These are phyloP conservation scores for Trichoderma atrobrunneum DNA, from an alignment of 2,329 filamentous ascomycete species.

Conservation along the genomic window DNA sequence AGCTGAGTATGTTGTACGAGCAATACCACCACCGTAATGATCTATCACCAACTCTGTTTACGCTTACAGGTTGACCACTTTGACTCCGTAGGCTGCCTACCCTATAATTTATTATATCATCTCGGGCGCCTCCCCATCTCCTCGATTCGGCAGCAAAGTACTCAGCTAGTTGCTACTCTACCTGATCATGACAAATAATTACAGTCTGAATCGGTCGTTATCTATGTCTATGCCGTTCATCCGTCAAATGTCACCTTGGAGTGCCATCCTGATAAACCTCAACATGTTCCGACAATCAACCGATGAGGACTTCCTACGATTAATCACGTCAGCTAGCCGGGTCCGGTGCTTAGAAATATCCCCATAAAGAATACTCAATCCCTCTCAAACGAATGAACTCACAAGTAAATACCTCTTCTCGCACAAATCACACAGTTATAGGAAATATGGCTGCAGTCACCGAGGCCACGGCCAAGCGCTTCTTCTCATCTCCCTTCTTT, in stretches of 20 bases:
- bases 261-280: background rate
- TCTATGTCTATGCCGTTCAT: background rate
- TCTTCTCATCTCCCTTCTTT: constrained; percentile 77
- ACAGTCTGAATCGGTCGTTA: too few relatives aligned
- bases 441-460: constrained; percentile 42
- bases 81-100: background rate
- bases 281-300: constrained; percentile 13
- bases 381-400: background rate
- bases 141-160: background rate
- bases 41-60: background rate
- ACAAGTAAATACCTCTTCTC: background rate
- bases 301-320: background rate
- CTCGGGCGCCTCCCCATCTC: background rate
- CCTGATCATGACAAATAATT: background rate
- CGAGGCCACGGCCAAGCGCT: constrained; percentile 69
- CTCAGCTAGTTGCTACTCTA: background rate
- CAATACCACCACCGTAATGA: background rate
- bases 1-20: background rate
- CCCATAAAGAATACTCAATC: background rate
- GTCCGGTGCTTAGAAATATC: background rate
- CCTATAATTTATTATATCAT: background rate
- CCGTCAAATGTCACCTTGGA: background rate
- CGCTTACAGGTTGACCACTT: background rate
- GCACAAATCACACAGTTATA: background rate
- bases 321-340: constrained; percentile 11